Conservation (phyloP, 805 yeast genomes). For the Komagataella kurtzmanii region DNA sequence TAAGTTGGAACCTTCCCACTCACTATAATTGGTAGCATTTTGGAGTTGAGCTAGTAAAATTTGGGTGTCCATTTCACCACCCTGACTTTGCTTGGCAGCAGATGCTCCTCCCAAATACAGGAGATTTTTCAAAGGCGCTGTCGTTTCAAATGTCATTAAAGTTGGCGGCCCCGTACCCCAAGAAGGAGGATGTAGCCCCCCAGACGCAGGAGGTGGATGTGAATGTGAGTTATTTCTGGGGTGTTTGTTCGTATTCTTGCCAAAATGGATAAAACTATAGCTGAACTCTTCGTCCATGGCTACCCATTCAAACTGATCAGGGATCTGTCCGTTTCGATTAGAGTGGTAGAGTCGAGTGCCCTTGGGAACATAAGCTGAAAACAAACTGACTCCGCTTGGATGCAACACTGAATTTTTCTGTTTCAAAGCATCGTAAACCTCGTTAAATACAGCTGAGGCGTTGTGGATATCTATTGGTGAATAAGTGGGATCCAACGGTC, state of each 20-base stretch:
- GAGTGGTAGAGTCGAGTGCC: constrained; percentile 48
- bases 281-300: constrained; percentile 56
- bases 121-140: constrained; percentile 31
- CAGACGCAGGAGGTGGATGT: not conserved
- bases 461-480: constrained; percentile 26
- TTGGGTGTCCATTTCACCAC: constrained; percentile 55
- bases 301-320: constrained; percentile 42
- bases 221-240: not conserved
- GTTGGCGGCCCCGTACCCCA: constrained; percentile 4
- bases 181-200: not conserved
- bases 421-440: constrained; percentile 37
- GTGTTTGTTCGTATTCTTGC: constrained; percentile 6
- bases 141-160: constrained; percentile 32
- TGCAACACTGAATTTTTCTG: constrained; percentile 35
- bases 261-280: constrained; percentile 25
- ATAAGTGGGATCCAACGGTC: constrained; percentile 4
- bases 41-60: constrained; percentile 22
- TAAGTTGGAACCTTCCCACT: constrained; percentile 28
- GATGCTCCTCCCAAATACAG: constrained; percentile 55
- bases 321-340: constrained; percentile 25
- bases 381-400: constrained; percentile 43
- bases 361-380: constrained; percentile 48
- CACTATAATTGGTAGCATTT: constrained; percentile 20
- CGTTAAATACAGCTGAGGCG: constrained; percentile 43
- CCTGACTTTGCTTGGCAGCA: constrained; percentile 36